These are phyloP conservation scores for Eucalyptus regnans DNA, from an alignment of 345 rosid genomes.

Conservation along the genomic window DNA sequence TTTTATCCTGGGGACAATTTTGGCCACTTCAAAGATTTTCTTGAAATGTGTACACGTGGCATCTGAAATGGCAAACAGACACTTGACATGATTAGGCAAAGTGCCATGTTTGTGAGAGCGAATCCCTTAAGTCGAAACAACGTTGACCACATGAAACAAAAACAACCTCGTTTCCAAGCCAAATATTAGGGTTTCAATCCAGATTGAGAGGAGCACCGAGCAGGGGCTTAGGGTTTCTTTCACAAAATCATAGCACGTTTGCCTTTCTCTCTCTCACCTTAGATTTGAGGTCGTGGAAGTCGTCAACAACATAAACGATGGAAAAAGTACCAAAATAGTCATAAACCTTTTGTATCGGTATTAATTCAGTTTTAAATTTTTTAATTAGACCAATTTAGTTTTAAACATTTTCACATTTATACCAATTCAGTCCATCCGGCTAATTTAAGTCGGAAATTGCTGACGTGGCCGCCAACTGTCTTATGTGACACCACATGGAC, in stretches of 20 bases:
- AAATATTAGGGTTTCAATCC: neutral
- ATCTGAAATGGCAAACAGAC: neutral
- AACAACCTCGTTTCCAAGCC: neutral
- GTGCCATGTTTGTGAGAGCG: neutral
- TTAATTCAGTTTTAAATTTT: too few species aligned
- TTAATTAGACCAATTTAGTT: too few species aligned
- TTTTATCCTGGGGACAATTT: neutral
- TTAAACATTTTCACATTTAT: too few species aligned
- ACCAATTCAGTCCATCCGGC: too few species aligned
- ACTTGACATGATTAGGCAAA: neutral
- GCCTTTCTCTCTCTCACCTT: neutral
- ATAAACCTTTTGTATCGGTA: too few species aligned
- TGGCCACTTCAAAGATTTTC: neutral
- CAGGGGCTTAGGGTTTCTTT: neutral
- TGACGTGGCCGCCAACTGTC: too few species aligned
- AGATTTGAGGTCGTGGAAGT: neutral
- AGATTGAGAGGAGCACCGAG: neutral
- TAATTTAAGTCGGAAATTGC: too few species aligned
- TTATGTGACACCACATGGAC: too few species aligned
- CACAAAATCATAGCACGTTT: neutral
- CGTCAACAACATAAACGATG: neutral
- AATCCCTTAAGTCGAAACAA: neutral
- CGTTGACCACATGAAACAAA: neutral
- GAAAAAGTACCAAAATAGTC: too few species aligned
- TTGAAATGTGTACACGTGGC: neutral